Conservation (phyloP, 805 yeast genomes). For the Metschnikowia peoriensis region DNA sequence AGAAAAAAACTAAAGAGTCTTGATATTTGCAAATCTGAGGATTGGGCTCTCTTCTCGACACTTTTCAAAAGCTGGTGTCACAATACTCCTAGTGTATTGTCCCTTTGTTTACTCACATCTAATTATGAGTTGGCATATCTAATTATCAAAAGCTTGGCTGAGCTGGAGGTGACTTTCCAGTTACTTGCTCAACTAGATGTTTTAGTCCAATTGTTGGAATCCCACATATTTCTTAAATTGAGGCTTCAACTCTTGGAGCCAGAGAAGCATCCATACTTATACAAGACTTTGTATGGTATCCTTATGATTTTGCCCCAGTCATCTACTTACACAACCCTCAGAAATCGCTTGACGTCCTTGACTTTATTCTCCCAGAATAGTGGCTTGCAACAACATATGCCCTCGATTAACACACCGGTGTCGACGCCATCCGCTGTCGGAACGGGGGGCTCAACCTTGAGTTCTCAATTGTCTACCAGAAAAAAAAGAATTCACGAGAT, state of each 20-base stretch:
- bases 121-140: constrained; percentile 84
- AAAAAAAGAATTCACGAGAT: constrained; percentile 40
- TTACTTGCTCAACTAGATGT: constrained; percentile 85
- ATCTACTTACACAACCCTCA: constrained; percentile 78
- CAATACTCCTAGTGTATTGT: constrained; percentile 83
- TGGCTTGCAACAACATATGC: constrained; percentile 23
- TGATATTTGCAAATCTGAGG: constrained; percentile 54
- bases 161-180: constrained; percentile 75
- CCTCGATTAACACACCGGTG: constrained; percentile 15
- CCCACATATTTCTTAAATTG: constrained; percentile 86
- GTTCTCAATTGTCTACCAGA: constrained; percentile 34
- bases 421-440: constrained; percentile 9
- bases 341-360: constrained; percentile 63
- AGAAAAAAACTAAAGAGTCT: constrained; percentile 61
- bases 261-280: constrained; percentile 71
- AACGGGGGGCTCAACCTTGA: constrained; percentile 9
- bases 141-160: constrained; percentile 78
- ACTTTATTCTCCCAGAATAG: constrained; percentile 32
- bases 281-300: constrained; percentile 86
- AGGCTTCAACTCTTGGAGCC: constrained; percentile 90
- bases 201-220: constrained; percentile 83
- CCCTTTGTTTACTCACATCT: constrained; percentile 81
- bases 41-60: constrained; percentile 66
- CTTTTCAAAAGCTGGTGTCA: constrained; percentile 90
- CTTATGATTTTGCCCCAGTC: constrained; percentile 95